Conservation (phyloP, 108 stramenopile species). For the Nitzschia inconspicua region DNA sequence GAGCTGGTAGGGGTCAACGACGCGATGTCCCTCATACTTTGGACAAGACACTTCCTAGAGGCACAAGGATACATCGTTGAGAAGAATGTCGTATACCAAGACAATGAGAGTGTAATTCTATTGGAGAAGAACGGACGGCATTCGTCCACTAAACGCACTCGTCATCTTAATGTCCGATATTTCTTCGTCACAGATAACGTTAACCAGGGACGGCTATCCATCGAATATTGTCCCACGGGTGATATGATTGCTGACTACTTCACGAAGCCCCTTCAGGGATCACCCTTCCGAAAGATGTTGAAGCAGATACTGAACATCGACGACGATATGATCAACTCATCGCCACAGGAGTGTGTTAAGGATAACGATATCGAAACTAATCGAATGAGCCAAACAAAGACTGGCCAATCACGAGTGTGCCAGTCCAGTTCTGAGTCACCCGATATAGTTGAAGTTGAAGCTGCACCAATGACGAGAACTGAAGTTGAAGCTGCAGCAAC, state of each 20-base stretch:
- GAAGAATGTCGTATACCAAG: slow-evolving; percentile 35
- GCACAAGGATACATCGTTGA: slow-evolving; percentile 38
- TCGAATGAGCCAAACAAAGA: no score
- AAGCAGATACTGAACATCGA: not conserved
- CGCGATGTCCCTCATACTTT: slow-evolving; percentile 30
- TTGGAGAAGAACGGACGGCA: slow-evolving; percentile 35
- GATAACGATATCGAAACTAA: no score
- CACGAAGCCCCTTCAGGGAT: slow-evolving; percentile 39
- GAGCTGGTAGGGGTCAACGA: slow-evolving; percentile 36
- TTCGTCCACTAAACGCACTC: slow-evolving; percentile 12
- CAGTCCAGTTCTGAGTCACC: no score
- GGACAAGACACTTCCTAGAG: slow-evolving; percentile 37
- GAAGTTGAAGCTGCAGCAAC: no score
- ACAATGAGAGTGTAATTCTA: slow-evolving; percentile 42
- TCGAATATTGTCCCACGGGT: slow-evolving; percentile 35
- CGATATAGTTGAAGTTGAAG: no score
- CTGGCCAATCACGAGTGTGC: no score
- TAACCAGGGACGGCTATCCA: not conserved
- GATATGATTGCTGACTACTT: slow-evolving; percentile 36
- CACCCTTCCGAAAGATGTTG: slow-evolving; percentile 10
- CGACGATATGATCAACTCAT: no score
- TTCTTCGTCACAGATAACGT: slow-evolving; percentile 39
- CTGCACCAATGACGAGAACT: no score
- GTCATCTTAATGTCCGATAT: slow-evolving; percentile 33
- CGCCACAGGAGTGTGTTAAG: no score